Evolutionary conservation across 345 rosid species (phyloP), one percentile per base, ranked within the genome.

Genomic region (Kandelia obovata): DNA sequence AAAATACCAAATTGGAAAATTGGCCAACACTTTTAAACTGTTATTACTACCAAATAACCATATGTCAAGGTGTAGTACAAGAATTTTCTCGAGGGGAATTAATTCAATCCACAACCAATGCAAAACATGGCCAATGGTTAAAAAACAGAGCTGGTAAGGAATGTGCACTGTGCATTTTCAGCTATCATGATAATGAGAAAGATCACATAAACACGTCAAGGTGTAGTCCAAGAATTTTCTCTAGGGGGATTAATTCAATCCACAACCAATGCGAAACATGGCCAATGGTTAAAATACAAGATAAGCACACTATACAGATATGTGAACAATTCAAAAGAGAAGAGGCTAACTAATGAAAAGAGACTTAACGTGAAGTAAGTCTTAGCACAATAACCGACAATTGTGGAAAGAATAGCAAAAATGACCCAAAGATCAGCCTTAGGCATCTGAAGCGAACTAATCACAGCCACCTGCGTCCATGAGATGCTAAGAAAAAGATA

Each of bases 341-440:
- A 21, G 53, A 66, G 37, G 39, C 31, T 55, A 6, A 56, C 59
- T 9, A 47, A 23, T 7, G 21, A 34, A 34, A 59, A 71, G 78
- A 69, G 70, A 83, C 88, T 84, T 82, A 71, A 95, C 98, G 99
- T 92, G 89, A 95, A 95, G 80, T 95, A 95, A 75, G 94, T 95
- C 83, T 95, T 95, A 7, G 92, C 99, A 81, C 91, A 83, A 77
- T 95, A 95, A 72, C 98, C 99, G 71, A 95, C 65, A 80, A 95
- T 94, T 3, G 99, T 85, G 64, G 99, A 90, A 46, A 94, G 76
- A 67, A 94, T 66, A 52, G 99, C 99, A 72, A 87, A 67, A 64
- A 88, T 88, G 75, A 95, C 98, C 96, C 93, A 87, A 27, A 89
- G 82, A 80, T 95, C 97, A 59, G 87, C 88, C 72, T 83, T 89